Percentiles rank a stretch among this genome's conserved stretches.
Conservation (phyloP, 2,329 filamentous ascomycete species). For the Dactylellina haptotyla region DNA sequence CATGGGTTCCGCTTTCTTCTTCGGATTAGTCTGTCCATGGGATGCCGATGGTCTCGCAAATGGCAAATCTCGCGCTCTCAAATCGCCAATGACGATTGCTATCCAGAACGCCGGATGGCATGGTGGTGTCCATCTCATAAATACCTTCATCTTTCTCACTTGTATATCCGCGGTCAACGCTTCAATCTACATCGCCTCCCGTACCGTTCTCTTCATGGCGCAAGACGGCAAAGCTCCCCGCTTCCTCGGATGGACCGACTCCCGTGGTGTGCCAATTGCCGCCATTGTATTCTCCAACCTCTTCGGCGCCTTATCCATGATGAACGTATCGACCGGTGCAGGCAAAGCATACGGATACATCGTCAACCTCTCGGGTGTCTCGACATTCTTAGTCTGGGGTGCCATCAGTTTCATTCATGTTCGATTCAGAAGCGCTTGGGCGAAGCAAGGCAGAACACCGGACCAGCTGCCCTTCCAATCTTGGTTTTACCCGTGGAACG, state of each 20-base stretch:
- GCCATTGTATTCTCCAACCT: slow-evolving; percentile 48
- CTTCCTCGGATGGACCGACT: slow-evolving; percentile 50
- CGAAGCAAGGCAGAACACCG: slow-evolving; percentile 29
- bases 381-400: slow-evolving; percentile 46
- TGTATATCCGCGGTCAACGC: slow-evolving; percentile 45
- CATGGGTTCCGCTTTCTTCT: slow-evolving; percentile 78
- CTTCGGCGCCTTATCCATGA: slow-evolving; percentile 64
- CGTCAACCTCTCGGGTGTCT: slow-evolving; percentile 61
- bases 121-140: slow-evolving; percentile 76
- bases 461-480: slow-evolving; percentile 49
- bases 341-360: slow-evolving; percentile 74
- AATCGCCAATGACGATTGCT: slow-evolving; percentile 78
- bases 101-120: slow-evolving; percentile 79
- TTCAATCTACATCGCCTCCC: slow-evolving; percentile 50
- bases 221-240: slow-evolving; percentile 47
- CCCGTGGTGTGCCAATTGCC: slow-evolving; percentile 37
- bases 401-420: slow-evolving; percentile 51
- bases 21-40: slow-evolving; percentile 77
- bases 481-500: slow-evolving; percentile 42
- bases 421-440: slow-evolving; percentile 36
- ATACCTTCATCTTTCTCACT: slow-evolving; percentile 50
- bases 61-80: slow-evolving; percentile 71
- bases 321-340: slow-evolving; percentile 76
- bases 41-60: slow-evolving; percentile 73
- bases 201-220: slow-evolving; percentile 49